Evolutionary conservation across 345 rosid genomes (phyloP).

Genomic region (Bruguiera sexangula): DNA sequence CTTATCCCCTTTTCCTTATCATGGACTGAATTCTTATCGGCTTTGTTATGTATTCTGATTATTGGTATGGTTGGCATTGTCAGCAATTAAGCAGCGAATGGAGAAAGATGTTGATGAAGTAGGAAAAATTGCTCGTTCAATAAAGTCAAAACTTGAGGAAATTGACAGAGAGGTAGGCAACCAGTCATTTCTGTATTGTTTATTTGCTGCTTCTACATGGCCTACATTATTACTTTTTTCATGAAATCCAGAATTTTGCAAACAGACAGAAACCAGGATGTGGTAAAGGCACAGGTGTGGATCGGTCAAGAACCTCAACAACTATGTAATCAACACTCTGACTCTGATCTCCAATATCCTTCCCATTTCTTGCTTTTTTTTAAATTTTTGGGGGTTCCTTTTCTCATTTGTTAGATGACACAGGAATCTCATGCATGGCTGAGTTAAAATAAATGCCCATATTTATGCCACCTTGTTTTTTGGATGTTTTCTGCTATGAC

Average conservation of each 20-base stretch:
- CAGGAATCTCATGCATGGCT: background rate
- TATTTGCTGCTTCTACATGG: conserved; percentile 10
- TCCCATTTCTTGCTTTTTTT: background rate
- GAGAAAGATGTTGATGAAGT: conserved; percentile 96
- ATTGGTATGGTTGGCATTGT: conserved; percentile 11
- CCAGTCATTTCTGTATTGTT: conserved; percentile 3
- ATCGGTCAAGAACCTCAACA: conserved; percentile 83
- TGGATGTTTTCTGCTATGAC: background rate
- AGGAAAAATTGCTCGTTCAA: conserved; percentile 62
- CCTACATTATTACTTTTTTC: conserved; percentile 11
- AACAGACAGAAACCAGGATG: conserved; percentile 90
- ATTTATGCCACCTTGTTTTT: background rate
- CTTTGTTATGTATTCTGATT: background rate
- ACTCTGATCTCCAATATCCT: background rate
- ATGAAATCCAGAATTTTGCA: conserved; percentile 58
- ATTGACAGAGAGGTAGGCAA: conserved; percentile 69
- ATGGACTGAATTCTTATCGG: background rate
- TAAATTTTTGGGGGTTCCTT: background rate
- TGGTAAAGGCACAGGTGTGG: conserved; percentile 88
- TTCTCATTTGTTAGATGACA: background rate
- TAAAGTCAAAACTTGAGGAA: conserved; percentile 82
- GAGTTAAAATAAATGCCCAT: background rate
- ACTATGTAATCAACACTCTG: conserved; percentile 53
- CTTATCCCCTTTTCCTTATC: background rate
- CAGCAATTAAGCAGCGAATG: conserved; percentile 92